Evolutionary conservation across 345 rosid genomes (phyloP), one percentile per base, ranked within the genome.

Genomic region (Eutrema japonicum): DNA sequence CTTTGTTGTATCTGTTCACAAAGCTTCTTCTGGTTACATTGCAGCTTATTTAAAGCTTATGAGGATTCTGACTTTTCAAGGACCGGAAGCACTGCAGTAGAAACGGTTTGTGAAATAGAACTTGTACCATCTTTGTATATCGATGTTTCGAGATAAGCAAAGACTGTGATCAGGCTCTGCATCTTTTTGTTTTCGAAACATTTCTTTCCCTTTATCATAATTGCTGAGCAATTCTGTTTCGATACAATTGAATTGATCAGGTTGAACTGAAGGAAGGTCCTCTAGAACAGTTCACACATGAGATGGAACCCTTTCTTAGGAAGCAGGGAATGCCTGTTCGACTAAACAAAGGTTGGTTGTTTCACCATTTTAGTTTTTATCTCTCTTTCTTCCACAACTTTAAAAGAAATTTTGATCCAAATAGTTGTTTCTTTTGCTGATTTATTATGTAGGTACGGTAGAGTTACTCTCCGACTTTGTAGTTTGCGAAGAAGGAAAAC

Each of bases 281-380:
- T 78, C 71, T 92, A 63, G 88, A 87, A 45, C 98, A 92, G 73
- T 92, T 96, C 79, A 84, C 97, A 3, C 98, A 89, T 86, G 99
- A 96, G 72, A 92, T 96, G 99, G 99, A 96, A 84, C 99, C 99
- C 6, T 82, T 87, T 61, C 69, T 92, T 63, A 90, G 99, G 65
- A 92, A 90, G 78, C 99, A 90, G 80, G 96, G 94, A 33, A 70
- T 96, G 93, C 99, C 98, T 68, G 99, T 96, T 72, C 85, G 98
- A 55, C 80, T 96, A 78, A 96, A 90, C 85, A 88, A 82, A 85
- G 97, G 99, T 95, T 37, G 40, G 16, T 41, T 3, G 18, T 64
- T 64, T 52, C 35, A 43, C 64, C 56, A n/a, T 6, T 47, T 13
- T 66, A 18, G 30, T 35, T 12, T 14, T 8, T 29, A 2, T 57